A percentile compares a stretch with the other conserved stretches of the same genome.
Evolutionary conservation across 164 flowering plant species (phyloP).

Genomic region (Stephania cephalantha): DNA sequence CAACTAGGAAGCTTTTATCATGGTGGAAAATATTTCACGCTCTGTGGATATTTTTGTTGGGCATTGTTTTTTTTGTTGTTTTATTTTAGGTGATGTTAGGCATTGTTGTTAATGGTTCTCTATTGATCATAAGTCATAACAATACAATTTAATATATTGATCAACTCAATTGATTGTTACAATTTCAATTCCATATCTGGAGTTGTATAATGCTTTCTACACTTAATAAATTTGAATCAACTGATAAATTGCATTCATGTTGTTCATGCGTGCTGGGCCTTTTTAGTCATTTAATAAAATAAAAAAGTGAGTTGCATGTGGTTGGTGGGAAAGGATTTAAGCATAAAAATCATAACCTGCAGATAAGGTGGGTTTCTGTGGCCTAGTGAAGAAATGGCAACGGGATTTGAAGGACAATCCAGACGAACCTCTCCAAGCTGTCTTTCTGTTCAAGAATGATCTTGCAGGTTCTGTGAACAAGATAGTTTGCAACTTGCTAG

Average conservation of each 20-base stretch:
- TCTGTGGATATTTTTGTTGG: not conserved
- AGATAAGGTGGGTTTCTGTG: constrained; percentile 49
- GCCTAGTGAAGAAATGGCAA: constrained; percentile 66
- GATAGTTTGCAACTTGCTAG: constrained; percentile 56
- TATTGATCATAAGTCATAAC: too few species aligned
- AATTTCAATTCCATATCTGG: not conserved
- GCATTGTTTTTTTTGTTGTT: too few species aligned
- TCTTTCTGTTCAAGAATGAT: constrained; percentile 48
- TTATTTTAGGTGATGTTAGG: too few species aligned
- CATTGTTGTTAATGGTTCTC: too few species aligned
- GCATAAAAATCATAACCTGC: constrained; percentile 15
- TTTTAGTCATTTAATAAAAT: too few species aligned
- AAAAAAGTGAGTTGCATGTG: not conserved
- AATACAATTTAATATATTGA: too few species aligned
- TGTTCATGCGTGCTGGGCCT: not conserved
- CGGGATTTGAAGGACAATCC: constrained; percentile 58
- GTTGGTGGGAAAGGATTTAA: not conserved
- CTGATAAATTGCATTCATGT: not conserved
- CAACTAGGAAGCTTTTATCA: not conserved
- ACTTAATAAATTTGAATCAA: not conserved
- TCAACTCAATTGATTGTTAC: too few species aligned
- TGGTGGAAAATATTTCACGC: not conserved
- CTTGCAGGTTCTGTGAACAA: constrained; percentile 44
- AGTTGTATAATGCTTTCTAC: not conserved
- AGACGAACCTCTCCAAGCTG: constrained; percentile 55